phyloP scores from a whole-genome alignment of 2,329 filamentous ascomycete genomes.

The Ophiosphaerella narmari region DNA sequence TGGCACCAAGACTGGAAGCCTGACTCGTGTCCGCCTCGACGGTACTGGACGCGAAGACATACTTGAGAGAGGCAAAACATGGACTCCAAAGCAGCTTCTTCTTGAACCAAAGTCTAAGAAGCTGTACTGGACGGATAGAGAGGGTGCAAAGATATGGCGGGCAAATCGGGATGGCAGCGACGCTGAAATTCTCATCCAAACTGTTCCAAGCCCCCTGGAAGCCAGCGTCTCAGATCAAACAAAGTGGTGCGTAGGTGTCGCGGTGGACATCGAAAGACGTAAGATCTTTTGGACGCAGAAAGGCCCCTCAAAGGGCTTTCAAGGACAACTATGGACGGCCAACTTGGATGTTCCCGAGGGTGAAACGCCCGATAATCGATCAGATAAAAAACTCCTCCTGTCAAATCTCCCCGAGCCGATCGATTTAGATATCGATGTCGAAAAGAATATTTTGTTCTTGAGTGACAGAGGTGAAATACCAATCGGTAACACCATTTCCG shows the following conservation, averaged over 20 bases:
- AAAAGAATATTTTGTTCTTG: slow-evolving; percentile 58
- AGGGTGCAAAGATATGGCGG: slow-evolving; percentile 47
- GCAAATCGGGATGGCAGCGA: slow-evolving; percentile 17
- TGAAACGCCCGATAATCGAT: slow-evolving; percentile 11
- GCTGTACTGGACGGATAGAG: slow-evolving; percentile 46
- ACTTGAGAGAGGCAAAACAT: slow-evolving; percentile 46
- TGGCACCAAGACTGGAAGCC: slow-evolving; percentile 46
- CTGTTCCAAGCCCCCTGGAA: background rate
- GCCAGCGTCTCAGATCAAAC: slow-evolving; percentile 35
- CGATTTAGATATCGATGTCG: slow-evolving; percentile 60
- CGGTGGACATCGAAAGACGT: slow-evolving; percentile 49
- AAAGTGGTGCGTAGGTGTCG: slow-evolving; percentile 62
- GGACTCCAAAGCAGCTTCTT: slow-evolving; percentile 53
- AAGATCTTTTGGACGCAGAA: slow-evolving; percentile 67
- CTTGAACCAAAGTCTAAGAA: slow-evolving; percentile 9
- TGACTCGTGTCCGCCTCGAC: slow-evolving; percentile 55
- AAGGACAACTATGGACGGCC: slow-evolving; percentile 60
- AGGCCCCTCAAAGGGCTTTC: slow-evolving; percentile 55
- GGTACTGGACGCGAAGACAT: slow-evolving; percentile 53
- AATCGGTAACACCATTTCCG: slow-evolving; percentile 51
- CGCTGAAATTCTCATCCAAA: slow-evolving; percentile 15
- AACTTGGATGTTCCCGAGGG: slow-evolving; percentile 49
- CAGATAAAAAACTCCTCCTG: slow-evolving; percentile 35
- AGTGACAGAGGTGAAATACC: slow-evolving; percentile 65
- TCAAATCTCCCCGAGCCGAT: slow-evolving; percentile 48